These are phyloP conservation scores for Ramularia endophylla DNA, from an alignment of 2,329 filamentous ascomycete species.

Conservation along the genomic window DNA sequence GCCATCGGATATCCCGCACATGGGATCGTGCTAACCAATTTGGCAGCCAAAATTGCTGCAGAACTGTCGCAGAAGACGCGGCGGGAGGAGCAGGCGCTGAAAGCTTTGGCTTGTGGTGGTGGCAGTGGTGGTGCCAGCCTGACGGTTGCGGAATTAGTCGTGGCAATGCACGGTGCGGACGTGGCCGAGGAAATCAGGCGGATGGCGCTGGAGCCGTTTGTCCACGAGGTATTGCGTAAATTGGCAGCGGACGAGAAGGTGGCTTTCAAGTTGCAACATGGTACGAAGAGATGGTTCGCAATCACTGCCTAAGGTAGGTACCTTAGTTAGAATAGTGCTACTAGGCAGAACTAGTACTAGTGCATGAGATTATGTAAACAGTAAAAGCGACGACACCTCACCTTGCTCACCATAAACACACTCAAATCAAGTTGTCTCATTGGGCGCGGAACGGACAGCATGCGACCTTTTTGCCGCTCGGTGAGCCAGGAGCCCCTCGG, in stretches of 20 bases:
- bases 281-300: too few relatives aligned
- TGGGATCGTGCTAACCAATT: constrained; percentile 35
- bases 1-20: constrained; percentile 42
- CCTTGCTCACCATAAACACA: too few relatives aligned
- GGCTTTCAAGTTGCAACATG: too few relatives aligned
- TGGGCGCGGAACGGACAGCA: too few relatives aligned
- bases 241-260: constrained; percentile 38
- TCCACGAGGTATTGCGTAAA: constrained; percentile 60
- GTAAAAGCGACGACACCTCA: too few relatives aligned
- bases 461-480: too few relatives aligned
- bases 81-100: constrained; percentile 38
- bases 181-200: constrained; percentile 33
- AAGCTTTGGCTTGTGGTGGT: constrained; percentile 25
- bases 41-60: constrained; percentile 34
- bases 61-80: constrained; percentile 35
- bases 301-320: too few relatives aligned
- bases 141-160: constrained; percentile 40
- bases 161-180: constrained; percentile 36
- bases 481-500: too few relatives aligned
- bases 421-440: too few relatives aligned
- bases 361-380: too few relatives aligned
- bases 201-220: constrained; percentile 74
- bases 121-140: constrained; percentile 29
- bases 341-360: too few relatives aligned
- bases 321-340: too few relatives aligned